phyloP scores from a whole-genome alignment of 208 protist species.

The Trypanosoma caninum region DNA sequence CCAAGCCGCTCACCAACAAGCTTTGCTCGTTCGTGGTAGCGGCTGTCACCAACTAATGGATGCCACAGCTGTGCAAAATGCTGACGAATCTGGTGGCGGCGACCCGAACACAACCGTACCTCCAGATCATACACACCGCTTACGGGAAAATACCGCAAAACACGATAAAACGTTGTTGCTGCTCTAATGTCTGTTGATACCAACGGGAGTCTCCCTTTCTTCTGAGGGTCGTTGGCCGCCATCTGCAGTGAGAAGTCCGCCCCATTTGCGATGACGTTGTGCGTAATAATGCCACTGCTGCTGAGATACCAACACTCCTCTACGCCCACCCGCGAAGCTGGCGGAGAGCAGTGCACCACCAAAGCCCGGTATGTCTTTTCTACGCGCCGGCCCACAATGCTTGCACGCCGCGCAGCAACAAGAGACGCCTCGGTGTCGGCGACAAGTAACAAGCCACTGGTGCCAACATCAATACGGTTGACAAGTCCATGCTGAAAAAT shows the following conservation, averaged over 20 bases:
- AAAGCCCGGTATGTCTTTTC: constrained; percentile 65
- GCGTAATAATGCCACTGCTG: constrained; percentile 27
- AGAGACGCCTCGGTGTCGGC: constrained; percentile 28
- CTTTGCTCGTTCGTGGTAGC: constrained; percentile 42
- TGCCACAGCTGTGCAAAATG: constrained; percentile 64
- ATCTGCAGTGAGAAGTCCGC: constrained; percentile 21
- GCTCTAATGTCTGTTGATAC: constrained; percentile 33
- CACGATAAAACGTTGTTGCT: constrained; percentile 57
- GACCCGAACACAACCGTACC: constrained; percentile 51
- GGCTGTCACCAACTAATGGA: constrained; percentile 63
- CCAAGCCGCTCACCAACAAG: constrained; percentile 11
- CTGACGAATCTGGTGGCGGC: constrained; percentile 83
- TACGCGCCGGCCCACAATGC: constrained; percentile 33
- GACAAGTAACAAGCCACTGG: constrained; percentile 67
- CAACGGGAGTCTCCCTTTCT: constrained; percentile 2
- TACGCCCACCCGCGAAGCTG: constrained; percentile 17
- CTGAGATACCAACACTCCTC: constrained; percentile 40
- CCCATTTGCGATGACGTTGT: constrained; percentile 36
- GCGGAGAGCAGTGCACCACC: constrained; percentile 42
- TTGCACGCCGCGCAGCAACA: constrained; percentile 27
- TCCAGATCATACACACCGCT: constrained; percentile 59
- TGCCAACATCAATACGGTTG: constrained; percentile 83
- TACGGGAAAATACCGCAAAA: constrained; percentile 56
- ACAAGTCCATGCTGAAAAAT: constrained; percentile 73
- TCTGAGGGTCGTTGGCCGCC: background rate